Conservation (phyloP, 208 protist species). For the Trypanosoma congolense region DNA sequence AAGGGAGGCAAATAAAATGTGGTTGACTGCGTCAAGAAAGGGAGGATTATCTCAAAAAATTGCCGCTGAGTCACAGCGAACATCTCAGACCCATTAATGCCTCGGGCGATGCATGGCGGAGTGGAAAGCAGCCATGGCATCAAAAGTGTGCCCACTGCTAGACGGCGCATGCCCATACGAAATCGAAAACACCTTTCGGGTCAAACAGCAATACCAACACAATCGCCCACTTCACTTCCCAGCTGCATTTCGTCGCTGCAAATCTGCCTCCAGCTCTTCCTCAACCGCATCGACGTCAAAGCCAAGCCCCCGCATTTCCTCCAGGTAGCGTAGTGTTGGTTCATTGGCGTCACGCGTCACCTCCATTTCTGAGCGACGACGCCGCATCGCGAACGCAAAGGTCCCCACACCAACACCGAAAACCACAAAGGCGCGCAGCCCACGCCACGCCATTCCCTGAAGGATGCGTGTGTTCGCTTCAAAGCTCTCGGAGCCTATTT, state of each 20-base stretch:
- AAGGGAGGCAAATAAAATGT: background rate
- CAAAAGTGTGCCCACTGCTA: too few species aligned
- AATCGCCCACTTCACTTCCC: background rate
- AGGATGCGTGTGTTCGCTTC: slow-evolving; percentile 78
- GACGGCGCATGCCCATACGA: too few species aligned
- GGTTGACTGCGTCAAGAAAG: too few species aligned
- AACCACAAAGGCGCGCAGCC: slow-evolving; percentile 63
- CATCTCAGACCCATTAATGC: too few species aligned
- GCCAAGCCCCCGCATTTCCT: slow-evolving; percentile 77
- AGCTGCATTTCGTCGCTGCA: slow-evolving; percentile 16
- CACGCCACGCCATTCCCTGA: slow-evolving; percentile 52
- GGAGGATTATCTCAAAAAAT: too few species aligned
- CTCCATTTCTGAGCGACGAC: slow-evolving; percentile 13
- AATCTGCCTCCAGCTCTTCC: slow-evolving; percentile 58
- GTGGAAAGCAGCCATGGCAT: too few species aligned
- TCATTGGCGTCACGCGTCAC: slow-evolving; percentile 16
- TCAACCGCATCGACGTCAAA: slow-evolving; percentile 83
- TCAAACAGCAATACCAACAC: too few species aligned
- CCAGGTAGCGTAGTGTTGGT: slow-evolving; percentile 64
- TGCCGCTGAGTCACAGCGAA: too few species aligned
- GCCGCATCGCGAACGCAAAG: slow-evolving; percentile 47
- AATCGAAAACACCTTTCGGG: too few species aligned
- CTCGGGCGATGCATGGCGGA: too few species aligned
- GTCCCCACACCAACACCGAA: slow-evolving; percentile 40
- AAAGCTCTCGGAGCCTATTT: slow-evolving; percentile 60